Evolutionary conservation across 345 rosid species (phyloP).

Genomic region (Brassica incana): DNA sequence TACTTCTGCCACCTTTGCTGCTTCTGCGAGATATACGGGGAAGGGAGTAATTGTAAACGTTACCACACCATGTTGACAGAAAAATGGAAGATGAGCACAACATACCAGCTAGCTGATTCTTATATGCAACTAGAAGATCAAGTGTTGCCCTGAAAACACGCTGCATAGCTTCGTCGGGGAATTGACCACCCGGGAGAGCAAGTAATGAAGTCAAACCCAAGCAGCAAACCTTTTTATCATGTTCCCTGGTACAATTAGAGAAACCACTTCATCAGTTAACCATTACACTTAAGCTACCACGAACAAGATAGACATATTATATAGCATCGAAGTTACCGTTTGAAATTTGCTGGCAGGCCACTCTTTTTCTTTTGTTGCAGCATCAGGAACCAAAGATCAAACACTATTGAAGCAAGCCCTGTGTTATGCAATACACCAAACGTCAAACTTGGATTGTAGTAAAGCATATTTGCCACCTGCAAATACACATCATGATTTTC

Average conservation of each 20-base stretch:
- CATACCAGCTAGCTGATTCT: slow-evolving; percentile 95
- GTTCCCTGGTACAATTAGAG: slow-evolving; percentile 60
- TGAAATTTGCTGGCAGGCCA: slow-evolving; percentile 78
- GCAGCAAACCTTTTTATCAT: slow-evolving; percentile 96
- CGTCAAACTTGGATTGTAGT: slow-evolving; percentile 80
- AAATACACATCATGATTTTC: neutral
- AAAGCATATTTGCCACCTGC: slow-evolving; percentile 95
- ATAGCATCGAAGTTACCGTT: slow-evolving; percentile 50
- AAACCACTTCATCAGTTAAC: slow-evolving; percentile 3
- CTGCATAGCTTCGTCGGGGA: slow-evolving; percentile 83
- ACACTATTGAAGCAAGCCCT: slow-evolving; percentile 73
- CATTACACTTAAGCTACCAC: slow-evolving; percentile 2
- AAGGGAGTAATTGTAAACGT: slow-evolving; percentile 4
- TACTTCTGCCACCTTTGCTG: slow-evolving; percentile 77
- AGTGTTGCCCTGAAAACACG: slow-evolving; percentile 84
- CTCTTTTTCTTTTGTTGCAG: slow-evolving; percentile 87
- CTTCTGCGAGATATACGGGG: slow-evolving; percentile 50
- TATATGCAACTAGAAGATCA: slow-evolving; percentile 85
- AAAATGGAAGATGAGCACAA: slow-evolving; percentile 11
- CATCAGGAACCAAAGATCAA: slow-evolving; percentile 95
- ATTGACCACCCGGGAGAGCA: slow-evolving; percentile 78
- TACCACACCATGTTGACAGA: neutral
- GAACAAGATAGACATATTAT: slow-evolving; percentile 1
- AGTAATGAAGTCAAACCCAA: slow-evolving; percentile 90
- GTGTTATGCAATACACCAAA: slow-evolving; percentile 75